Base-by-base conservation (phyloP, 352 stramenopile species). In the Globisporangium abappressorium region DNA sequence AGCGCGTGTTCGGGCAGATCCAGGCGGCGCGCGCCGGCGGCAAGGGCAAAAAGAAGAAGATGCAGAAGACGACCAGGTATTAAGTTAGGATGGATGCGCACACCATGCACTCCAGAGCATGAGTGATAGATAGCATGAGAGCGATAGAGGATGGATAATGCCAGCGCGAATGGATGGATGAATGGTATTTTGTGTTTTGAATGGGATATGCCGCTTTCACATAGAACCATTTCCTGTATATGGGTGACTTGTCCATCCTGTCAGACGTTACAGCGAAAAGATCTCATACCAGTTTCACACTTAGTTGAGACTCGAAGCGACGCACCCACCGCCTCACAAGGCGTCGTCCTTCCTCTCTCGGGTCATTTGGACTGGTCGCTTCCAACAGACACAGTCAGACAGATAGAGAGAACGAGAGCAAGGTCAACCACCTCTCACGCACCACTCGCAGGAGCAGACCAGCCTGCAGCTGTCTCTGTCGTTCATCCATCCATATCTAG, bases 1-100 rank as follows among this genome's bases (percentile, higher is more conserved):
- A 91, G 70, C 84, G 89, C 57, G 88, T 95, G 38, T 92, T 89
- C 53, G 57, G 72, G 18, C 89, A 96, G 71, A 84, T 95, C 59
- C 85, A 95, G 65, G 70, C 70, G 8, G 65, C 79, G 22, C 76
- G 77, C 15, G 79, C 71, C n/a, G 78, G 75, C 20, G 78, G 75
- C 30, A 68, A 74, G 18, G 73, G 78, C 49, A 85, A 85, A 62
- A 89, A 86, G 78, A 91, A 88, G 66, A 84, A 77, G 7, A 54
- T 56, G 43, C 71, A 79, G 62, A 73, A 70, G 46, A 49, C 38
- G 12, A 46, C 38, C 38, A 46, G 55, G 41, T 58, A 64, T 67
- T 71, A 58, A 55, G 22, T 28, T 24, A 18, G 8, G 9, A 26
- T 36, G n/a, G 22, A n/a, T 24, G 30, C 1, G 34, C 41, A n/a